These are phyloP conservation scores for Penicillium cosmopolitanum DNA, from an alignment of 495 filamentous ascomycete species.

Conservation along the genomic window DNA sequence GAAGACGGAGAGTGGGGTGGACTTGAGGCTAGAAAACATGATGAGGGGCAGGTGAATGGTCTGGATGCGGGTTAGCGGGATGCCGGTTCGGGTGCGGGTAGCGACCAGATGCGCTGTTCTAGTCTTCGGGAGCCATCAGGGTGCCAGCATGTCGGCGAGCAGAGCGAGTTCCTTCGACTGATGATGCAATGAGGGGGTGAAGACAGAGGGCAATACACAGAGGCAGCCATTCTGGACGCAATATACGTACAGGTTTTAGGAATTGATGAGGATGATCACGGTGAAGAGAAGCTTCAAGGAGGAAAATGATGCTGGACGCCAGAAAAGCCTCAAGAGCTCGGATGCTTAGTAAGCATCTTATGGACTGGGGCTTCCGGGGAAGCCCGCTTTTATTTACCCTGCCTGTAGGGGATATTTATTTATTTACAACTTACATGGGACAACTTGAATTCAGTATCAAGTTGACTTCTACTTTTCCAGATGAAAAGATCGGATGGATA, in stretches of 20 bases:
- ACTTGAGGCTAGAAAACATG: slow-evolving; percentile 56
- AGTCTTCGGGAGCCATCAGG: slow-evolving; percentile 11
- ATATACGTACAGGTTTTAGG: slow-evolving; percentile 27
- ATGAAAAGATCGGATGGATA: background rate
- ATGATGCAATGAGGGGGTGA: background rate
- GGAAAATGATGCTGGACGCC: slow-evolving; percentile 31
- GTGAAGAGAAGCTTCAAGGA: slow-evolving; percentile 24
- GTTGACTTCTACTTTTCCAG: background rate
- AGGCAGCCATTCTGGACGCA: background rate
- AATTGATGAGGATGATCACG: slow-evolving; percentile 19
- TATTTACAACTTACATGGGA: background rate
- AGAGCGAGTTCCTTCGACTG: slow-evolving; percentile 1
- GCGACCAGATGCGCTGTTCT: slow-evolving; percentile 26
- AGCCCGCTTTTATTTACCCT: slow-evolving; percentile 2
- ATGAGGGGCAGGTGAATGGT: slow-evolving; percentile 45
- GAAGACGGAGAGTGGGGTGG: slow-evolving; percentile 54
- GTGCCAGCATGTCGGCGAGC: background rate
- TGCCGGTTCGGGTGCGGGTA: slow-evolving; percentile 18
- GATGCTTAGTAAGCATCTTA: slow-evolving; percentile 19
- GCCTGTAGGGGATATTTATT: background rate
- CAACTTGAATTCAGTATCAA: background rate
- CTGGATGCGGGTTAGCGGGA: slow-evolving; percentile 31
- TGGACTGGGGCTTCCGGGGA: slow-evolving; percentile 19
- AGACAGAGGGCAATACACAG: background rate
- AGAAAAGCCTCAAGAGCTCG: slow-evolving; percentile 27